Conservation (phyloP, 176 grass and related monocot genomes). For the barley (Hordeum vulgare) region DNA sequence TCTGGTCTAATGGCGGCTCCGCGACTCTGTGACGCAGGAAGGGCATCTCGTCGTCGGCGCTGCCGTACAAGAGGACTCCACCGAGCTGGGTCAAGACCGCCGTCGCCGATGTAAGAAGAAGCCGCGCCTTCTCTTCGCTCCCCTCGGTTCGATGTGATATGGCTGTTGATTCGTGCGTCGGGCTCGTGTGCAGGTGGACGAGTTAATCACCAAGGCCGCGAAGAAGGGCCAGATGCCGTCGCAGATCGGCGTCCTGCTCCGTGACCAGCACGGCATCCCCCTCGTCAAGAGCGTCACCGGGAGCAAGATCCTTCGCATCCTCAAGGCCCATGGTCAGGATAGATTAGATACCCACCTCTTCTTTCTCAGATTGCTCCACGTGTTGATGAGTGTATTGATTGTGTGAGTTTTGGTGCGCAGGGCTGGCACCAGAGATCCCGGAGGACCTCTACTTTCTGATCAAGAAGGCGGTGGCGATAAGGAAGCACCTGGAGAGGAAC, state of each 20-base stretch:
- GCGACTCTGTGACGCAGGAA: slow-evolving; percentile 32
- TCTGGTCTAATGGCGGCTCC: slow-evolving; percentile 22
- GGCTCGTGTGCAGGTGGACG: slow-evolving; percentile 32
- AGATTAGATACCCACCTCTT: not conserved
- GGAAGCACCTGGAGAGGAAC: slow-evolving; percentile 97
- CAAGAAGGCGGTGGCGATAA: slow-evolving; percentile 90
- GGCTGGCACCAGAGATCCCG: slow-evolving; percentile 70
- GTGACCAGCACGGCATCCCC: slow-evolving; percentile 74
- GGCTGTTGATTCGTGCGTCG: not conserved
- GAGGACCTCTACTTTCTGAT: slow-evolving; percentile 91
- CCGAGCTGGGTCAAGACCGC: slow-evolving; percentile 79
- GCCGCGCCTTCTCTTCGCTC: not conserved
- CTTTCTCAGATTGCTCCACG: not conserved
- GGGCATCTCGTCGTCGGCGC: slow-evolving; percentile 88
- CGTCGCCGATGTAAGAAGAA: slow-evolving; percentile 40
- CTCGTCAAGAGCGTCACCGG: slow-evolving; percentile 77
- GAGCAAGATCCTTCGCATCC: slow-evolving; percentile 91
- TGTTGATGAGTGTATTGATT: not conserved
- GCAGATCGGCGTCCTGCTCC: slow-evolving; percentile 69
- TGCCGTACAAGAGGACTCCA: slow-evolving; percentile 85
- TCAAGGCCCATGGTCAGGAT: slow-evolving; percentile 69
- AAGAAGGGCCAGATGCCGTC: slow-evolving; percentile 77
- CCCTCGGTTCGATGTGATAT: not conserved
- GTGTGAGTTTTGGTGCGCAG: not conserved
- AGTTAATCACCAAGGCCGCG: slow-evolving; percentile 74